Evolutionary conservation across 2,329 filamentous ascomycete genomes (phyloP).

Genomic region (Ophiostoma pallidulum): DNA sequence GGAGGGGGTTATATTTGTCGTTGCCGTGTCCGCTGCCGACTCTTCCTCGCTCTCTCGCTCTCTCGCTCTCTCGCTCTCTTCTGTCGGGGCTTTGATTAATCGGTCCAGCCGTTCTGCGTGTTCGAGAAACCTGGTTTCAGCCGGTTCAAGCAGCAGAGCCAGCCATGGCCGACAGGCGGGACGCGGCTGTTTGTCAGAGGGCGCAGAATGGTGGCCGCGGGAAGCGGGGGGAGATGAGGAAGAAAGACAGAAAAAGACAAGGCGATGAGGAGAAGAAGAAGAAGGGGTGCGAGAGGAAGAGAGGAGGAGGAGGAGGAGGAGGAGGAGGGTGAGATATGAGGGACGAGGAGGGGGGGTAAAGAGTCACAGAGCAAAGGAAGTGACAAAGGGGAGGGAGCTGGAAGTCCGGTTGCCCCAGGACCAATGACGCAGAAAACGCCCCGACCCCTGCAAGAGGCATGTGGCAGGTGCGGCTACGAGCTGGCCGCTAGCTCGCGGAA

Average conservation of each 20-base stretch:
- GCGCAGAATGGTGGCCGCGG: background rate
- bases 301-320: background rate
- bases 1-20: constrained; percentile 1
- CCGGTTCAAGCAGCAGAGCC: constrained; percentile 3
- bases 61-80: background rate
- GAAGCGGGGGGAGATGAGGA: background rate
- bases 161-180: constrained; percentile 8
- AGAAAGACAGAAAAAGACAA: background rate
- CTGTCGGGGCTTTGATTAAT: constrained; percentile 3
- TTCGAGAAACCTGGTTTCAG: constrained; percentile 11
- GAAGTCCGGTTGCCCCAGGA: constrained; percentile 1
- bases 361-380: background rate
- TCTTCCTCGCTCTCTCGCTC: background rate
- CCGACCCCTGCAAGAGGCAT: background rate
- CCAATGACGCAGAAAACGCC: constrained; percentile 6
- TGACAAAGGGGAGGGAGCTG: background rate
- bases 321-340: background rate
- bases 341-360: background rate
- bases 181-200: constrained; percentile 1
- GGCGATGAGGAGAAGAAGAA: background rate
- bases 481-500: background rate
- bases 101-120: background rate
- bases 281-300: background rate
- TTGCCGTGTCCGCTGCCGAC: constrained; percentile 2
- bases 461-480: background rate